These are phyloP conservation scores for Fusarium foetens DNA, from an alignment of 2,329 filamentous ascomycete genomes.

Conservation along the genomic window DNA sequence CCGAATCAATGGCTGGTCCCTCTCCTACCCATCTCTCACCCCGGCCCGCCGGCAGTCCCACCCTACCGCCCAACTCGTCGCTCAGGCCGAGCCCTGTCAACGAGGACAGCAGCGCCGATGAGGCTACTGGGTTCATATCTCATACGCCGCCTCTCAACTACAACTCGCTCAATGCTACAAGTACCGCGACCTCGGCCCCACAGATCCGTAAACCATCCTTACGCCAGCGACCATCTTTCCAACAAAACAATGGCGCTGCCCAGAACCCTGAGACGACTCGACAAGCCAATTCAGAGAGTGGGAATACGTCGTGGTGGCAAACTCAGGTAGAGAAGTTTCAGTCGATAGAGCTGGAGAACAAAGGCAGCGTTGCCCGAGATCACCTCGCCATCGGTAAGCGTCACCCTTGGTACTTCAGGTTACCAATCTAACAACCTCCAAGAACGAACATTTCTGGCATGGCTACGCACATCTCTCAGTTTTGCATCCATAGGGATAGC, in stretches of 20 bases:
- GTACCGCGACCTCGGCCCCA: conserved; percentile 19
- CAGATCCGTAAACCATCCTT: conserved; percentile 28
- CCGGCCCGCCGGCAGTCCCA: conserved; percentile 33
- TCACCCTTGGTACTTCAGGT: background rate
- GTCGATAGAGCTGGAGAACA: conserved; percentile 83
- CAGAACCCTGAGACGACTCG: conserved; percentile 19
- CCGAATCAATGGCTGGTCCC: conserved; percentile 52
- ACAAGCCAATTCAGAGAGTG: conserved; percentile 36
- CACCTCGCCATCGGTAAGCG: conserved; percentile 78
- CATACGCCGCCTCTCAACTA: conserved; percentile 53
- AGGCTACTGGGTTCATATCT: conserved; percentile 55
- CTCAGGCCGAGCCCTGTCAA: conserved; percentile 27
- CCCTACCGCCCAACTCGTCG: conserved; percentile 28
- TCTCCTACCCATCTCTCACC: conserved; percentile 23
- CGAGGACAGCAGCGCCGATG: conserved; percentile 49
- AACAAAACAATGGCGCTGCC: conserved; percentile 7
- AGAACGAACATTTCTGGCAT: conserved; percentile 88
- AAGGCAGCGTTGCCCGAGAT: conserved; percentile 83
- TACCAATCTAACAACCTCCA: conserved; percentile 9
- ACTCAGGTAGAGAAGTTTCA: conserved; percentile 59
- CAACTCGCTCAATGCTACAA: conserved; percentile 50
- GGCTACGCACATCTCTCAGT: conserved; percentile 82
- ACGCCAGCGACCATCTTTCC: conserved; percentile 16
- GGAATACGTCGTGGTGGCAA: conserved; percentile 61
- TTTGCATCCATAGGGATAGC: conserved; percentile 87